phyloP scores from a whole-genome alignment of 192 early-diverging fungal genomes.

The Coemansia sp. region DNA sequence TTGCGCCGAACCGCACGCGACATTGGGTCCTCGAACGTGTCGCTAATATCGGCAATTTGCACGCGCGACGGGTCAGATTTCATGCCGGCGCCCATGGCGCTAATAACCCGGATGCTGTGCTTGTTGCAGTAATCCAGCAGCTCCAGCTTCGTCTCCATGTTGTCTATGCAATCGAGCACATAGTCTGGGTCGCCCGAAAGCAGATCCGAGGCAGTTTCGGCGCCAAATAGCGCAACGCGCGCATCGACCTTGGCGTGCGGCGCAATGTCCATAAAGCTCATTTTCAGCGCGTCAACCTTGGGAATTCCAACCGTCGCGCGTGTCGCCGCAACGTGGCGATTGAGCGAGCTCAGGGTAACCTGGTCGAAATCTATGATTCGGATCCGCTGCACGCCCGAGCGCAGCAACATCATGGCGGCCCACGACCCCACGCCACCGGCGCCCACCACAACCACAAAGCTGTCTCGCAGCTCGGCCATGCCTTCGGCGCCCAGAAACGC shows the following conservation, averaged over 20 bases:
- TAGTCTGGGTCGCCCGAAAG: constrained; percentile 68
- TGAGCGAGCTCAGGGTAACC: constrained; percentile 88
- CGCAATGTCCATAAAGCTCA: constrained; percentile 68
- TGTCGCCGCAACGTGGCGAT: constrained; percentile 90
- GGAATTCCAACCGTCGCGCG: constrained; percentile 85
- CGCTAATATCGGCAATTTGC: constrained; percentile 93
- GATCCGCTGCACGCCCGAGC: constrained; percentile 80
- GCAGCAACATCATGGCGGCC: constrained; percentile 86
- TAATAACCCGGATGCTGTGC: constrained; percentile 72
- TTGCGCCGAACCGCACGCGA: constrained; percentile 78
- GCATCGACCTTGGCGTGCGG: constrained; percentile 80
- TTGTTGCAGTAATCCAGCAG: constrained; percentile 83
- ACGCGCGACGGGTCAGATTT: constrained; percentile 95
- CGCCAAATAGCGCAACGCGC: constrained; percentile 69
- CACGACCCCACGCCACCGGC: constrained; percentile 91
- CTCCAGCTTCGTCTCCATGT: constrained; percentile 90
- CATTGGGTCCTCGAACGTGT: constrained; percentile 92
- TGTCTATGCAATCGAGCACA: constrained; percentile 90
- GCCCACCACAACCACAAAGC: constrained; percentile 93
- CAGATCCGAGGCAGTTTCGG: constrained; percentile 62
- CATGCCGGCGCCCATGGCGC: constrained; percentile 96
- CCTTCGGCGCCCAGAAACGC: constrained; percentile 86
- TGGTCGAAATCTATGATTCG: constrained; percentile 97
- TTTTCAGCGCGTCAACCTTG: constrained; percentile 73
- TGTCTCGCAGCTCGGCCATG: constrained; percentile 61